These are phyloP conservation scores for Crucihimalaya himalaica DNA, from an alignment of 345 rosid species.

Conservation along the genomic window DNA sequence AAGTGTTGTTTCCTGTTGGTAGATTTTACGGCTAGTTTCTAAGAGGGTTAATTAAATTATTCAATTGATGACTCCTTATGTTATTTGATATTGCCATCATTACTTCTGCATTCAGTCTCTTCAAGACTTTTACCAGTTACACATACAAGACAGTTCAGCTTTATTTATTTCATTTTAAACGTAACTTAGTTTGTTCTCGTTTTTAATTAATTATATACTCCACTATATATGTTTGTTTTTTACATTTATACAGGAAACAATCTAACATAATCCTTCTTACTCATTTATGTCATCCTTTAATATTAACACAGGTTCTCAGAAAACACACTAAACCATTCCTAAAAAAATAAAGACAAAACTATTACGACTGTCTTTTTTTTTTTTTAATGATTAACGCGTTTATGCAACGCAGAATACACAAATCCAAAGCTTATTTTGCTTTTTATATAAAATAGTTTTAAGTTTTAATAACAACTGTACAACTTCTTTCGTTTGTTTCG, in stretches of 20 bases:
- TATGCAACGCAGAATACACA: background rate
- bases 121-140: slow-evolving; percentile 36
- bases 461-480: background rate
- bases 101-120: slow-evolving; percentile 32
- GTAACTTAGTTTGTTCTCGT: background rate
- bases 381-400: background rate
- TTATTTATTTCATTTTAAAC: slow-evolving; percentile 11
- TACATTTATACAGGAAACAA: slow-evolving; percentile 17
- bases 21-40: slow-evolving; percentile 10
- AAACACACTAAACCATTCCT: background rate
- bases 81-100: slow-evolving; percentile 29
- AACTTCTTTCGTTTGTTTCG: background rate
- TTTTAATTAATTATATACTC: background rate
- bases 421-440: no score
- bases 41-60: background rate
- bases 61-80: background rate
- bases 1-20: slow-evolving; percentile 11
- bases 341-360: background rate
- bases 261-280: background rate
- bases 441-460: no score
- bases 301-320: slow-evolving; percentile 1
- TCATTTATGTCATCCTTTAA: background rate
- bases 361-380: no score
- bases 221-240: background rate
- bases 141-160: slow-evolving; percentile 34